Evolutionary conservation across 352 stramenopile species (phyloP), one percentile per base, ranked within the genome.

Genomic region (Globisporangium paroecandrum): DNA sequence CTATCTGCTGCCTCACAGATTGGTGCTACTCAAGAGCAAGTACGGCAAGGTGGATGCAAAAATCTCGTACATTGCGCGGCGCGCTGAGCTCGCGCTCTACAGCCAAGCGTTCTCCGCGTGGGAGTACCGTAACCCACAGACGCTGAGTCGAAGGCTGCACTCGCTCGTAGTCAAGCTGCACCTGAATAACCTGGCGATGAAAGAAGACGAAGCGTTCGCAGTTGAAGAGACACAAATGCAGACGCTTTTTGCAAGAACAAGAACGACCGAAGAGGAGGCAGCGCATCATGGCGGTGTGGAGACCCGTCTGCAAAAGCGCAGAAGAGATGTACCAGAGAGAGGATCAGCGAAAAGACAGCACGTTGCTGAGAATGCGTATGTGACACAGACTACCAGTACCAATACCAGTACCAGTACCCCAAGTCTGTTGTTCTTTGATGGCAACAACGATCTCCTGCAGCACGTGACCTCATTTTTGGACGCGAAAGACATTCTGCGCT

Each of bases 121-220:
- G 69, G 81, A 89, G 63, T 89, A 87, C 69, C 65, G 79, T 58
- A 86, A 89, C 60, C 73, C 77, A 6, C 78, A 80, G 55, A 86
- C 81, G 10, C 75, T 89, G n/a, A 83, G 77, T 65, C 73, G 77
- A 3, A 79, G 81, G 4, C 68, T 89, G 5, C 78, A 87, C 64
- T 80, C 78, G 38, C 69, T 89, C 15, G 80, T 89, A 5, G 71
- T 89, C 15, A 89, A 89, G 69, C 72, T 89, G 20, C 81, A 89
- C 32, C 58, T 87, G 58, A 85, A 84, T 71, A 81, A 85, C 53
- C 66, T 82, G n/a, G 61, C 75, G 1, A 62, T 53, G 12, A 75
- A 71, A 22, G 77, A 85, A 66, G 72, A 85, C 18, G 73, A 64
- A 20, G 75, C 69, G 4, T 84, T 77, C 34, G 69, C 64, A 1